phyloP scores from a whole-genome alignment of 441 rosid species.

The Geranium incanum region DNA sequence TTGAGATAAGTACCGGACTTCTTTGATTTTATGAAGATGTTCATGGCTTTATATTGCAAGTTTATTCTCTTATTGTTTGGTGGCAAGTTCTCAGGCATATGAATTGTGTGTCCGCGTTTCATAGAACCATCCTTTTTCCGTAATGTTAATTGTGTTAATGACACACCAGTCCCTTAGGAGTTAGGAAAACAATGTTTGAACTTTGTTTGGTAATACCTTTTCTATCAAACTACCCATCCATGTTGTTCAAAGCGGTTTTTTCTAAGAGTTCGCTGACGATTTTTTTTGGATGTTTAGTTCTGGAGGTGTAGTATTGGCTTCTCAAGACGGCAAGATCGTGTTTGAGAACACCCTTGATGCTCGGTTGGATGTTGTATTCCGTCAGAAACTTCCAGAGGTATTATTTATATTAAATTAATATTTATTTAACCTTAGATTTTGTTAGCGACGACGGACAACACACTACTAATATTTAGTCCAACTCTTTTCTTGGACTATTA shows the following conservation, averaged over 20 bases:
- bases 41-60: background rate
- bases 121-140: background rate
- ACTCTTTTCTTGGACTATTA: background rate
- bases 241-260: background rate
- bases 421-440: background rate
- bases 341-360: conserved; percentile 92
- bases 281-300: conserved; percentile 40
- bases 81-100: background rate
- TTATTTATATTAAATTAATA: background rate
- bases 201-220: background rate
- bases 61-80: background rate
- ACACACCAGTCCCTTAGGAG: background rate
- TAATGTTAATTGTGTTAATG: background rate
- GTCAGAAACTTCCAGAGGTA: conserved; percentile 88
- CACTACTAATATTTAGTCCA: background rate
- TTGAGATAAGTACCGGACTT: background rate
- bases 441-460: background rate
- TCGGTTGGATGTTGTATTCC: conserved; percentile 78
- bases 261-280: conserved; percentile 6
- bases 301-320: conserved; percentile 93
- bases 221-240: too few species aligned
- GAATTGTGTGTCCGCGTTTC: background rate
- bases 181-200: background rate
- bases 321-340: conserved; percentile 91
- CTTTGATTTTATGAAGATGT: background rate